phyloP scores from a whole-genome alignment of 768 basidiomycete genomes.

The Mycena venus region DNA sequence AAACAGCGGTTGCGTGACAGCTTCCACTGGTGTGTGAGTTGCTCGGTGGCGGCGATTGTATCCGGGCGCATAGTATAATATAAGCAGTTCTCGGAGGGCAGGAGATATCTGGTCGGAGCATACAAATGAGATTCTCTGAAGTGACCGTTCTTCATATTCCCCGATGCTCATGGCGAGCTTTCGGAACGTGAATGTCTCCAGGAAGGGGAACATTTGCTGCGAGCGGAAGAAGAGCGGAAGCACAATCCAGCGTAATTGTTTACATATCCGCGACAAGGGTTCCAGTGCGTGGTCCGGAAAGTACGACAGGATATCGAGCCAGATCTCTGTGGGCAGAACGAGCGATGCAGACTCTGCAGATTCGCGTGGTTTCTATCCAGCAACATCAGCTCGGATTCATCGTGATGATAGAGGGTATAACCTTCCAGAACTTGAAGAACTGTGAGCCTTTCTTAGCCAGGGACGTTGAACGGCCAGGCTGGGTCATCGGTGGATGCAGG shows the following conservation, averaged over 20 bases:
- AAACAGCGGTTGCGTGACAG: constrained; percentile 24
- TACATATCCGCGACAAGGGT: constrained; percentile 18
- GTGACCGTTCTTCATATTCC: constrained; percentile 28
- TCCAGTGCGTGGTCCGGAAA: constrained; percentile 15
- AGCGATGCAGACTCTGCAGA: too few relatives aligned
- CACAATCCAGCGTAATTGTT: constrained; percentile 30
- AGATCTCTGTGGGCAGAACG: constrained; percentile 37
- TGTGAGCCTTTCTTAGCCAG: background rate
- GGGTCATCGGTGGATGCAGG: background rate
- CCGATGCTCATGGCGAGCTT: background rate
- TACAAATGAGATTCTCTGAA: constrained; percentile 33
- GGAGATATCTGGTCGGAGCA: constrained; percentile 19
- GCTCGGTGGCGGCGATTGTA: constrained; percentile 32
- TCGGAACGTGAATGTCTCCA: constrained; percentile 36
- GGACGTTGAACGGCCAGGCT: background rate
- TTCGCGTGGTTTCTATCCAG: constrained; percentile 17
- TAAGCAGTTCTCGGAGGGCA: constrained; percentile 28
- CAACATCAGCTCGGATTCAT: background rate
- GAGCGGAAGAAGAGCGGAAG: constrained; percentile 33
- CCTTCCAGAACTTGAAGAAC: constrained; percentile 11
- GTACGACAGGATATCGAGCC: constrained; percentile 33
- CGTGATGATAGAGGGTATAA: background rate
- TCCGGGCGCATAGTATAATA: constrained; percentile 34
- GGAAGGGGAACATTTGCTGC: constrained; percentile 35
- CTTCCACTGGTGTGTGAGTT: constrained; percentile 29